phyloP scores from a whole-genome alignment of 2,329 filamentous ascomycete genomes.

The Colletotrichum cuscutae region DNA sequence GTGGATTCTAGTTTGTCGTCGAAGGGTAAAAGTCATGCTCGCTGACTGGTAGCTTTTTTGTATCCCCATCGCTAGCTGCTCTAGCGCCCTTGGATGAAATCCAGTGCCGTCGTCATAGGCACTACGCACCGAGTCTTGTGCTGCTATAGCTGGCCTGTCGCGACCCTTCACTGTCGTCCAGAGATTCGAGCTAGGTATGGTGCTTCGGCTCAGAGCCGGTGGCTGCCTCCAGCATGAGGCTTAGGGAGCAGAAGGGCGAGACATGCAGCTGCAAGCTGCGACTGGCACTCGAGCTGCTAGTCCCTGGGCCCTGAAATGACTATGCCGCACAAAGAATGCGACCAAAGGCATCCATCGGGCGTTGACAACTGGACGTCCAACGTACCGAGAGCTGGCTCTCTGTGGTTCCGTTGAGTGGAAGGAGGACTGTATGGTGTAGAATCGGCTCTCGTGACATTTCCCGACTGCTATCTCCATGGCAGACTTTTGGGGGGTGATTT shows the following conservation, averaged over 20 bases:
- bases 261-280: slow-evolving; percentile 27
- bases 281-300: slow-evolving; percentile 21
- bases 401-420: background rate
- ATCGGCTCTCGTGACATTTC: background rate
- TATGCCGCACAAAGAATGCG: slow-evolving; percentile 19
- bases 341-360: slow-evolving; percentile 8
- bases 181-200: background rate
- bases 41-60: slow-evolving; percentile 8
- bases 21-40: background rate
- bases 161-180: background rate
- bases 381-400: background rate
- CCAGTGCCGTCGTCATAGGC: slow-evolving; percentile 15
- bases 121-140: background rate
- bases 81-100: background rate
- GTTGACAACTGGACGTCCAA: background rate
- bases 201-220: slow-evolving; percentile 21
- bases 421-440: background rate
- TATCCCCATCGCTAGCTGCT: background rate
- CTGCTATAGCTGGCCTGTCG: background rate
- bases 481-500: background rate
- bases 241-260: slow-evolving; percentile 19
- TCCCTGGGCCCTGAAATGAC: slow-evolving; percentile 13
- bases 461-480: background rate
- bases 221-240: slow-evolving; percentile 26
- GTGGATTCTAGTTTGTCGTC: background rate